Conservation (phyloP, 257 asterid species). For the Solanum raphanifolium region DNA sequence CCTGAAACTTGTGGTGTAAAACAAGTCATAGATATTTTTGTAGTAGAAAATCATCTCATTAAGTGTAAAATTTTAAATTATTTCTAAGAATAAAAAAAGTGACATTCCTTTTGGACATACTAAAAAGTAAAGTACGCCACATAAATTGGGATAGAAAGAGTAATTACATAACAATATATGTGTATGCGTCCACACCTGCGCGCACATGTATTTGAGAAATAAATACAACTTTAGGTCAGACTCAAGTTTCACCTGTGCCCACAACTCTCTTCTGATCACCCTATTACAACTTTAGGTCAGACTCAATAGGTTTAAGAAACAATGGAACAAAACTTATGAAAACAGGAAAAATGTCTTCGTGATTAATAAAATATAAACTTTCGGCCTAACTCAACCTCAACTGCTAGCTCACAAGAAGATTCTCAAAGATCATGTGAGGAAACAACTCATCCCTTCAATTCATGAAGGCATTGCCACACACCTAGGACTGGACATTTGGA, state of each 20-base stretch:
- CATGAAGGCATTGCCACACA: not conserved
- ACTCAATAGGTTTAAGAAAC: not conserved
- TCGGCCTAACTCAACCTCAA: not conserved
- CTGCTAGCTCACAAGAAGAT: not conserved
- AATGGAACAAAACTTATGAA: not conserved
- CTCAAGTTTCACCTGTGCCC: not conserved
- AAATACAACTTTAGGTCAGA: not conserved
- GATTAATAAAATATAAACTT: not conserved
- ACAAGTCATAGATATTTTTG: not conserved
- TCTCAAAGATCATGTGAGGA: not conserved
- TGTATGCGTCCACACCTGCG: not conserved
- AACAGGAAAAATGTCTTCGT: not conserved
- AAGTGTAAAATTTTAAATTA: not conserved
- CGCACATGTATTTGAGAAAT: not conserved
- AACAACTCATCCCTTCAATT: not conserved
- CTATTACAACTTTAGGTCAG: not conserved
- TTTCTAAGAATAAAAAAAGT: not conserved
- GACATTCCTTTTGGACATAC: not conserved
- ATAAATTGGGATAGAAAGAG: not conserved
- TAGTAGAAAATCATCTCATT: not conserved
- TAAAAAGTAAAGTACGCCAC: not conserved
- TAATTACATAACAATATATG: not conserved
- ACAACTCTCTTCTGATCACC: not conserved
- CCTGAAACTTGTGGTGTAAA: not conserved
- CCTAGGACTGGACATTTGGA: not conserved